Evolutionary conservation across 805 yeast genomes (phyloP).

Genomic region (Limtongia smithiae): DNA sequence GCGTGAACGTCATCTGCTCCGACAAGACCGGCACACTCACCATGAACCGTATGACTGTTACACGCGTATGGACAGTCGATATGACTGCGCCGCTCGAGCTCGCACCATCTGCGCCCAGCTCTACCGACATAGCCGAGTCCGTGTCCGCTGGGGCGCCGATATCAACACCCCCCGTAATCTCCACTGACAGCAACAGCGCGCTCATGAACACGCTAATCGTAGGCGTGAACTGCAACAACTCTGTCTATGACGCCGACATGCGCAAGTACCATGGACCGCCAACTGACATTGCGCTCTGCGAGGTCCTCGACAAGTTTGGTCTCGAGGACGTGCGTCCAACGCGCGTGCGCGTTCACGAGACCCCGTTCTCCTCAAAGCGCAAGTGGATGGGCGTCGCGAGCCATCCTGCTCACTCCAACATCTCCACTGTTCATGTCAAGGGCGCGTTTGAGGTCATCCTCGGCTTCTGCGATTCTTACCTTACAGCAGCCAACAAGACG

Average conservation of each 20-base stretch:
- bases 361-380: constrained; percentile 33
- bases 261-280: constrained; percentile 66
- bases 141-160: constrained; percentile 9
- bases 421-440: constrained; percentile 61
- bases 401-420: constrained; percentile 64
- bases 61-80: constrained; percentile 62
- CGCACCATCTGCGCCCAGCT: too few species aligned
- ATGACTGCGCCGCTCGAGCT: constrained; percentile 37
- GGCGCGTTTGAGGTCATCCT: constrained; percentile 86
- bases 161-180: too few species aligned
- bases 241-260: constrained; percentile 16
- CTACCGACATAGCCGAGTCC: neutral
- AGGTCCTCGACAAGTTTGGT: constrained; percentile 65
- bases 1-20: constrained; percentile 82
- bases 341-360: constrained; percentile 54
- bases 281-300: constrained; percentile 87
- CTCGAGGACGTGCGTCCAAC: constrained; percentile 65
- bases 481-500: constrained; percentile 55
- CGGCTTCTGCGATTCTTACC: constrained; percentile 44
- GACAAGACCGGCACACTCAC: constrained; percentile 82
- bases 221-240: constrained; percentile 44
- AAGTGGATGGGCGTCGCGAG: constrained; percentile 76
- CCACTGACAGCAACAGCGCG: constrained; percentile 68
- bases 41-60: constrained; percentile 71
- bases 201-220: constrained; percentile 57